phyloP scores from a whole-genome alignment of 192 early-diverging fungal species.

The Funneliformis geosporum region DNA sequence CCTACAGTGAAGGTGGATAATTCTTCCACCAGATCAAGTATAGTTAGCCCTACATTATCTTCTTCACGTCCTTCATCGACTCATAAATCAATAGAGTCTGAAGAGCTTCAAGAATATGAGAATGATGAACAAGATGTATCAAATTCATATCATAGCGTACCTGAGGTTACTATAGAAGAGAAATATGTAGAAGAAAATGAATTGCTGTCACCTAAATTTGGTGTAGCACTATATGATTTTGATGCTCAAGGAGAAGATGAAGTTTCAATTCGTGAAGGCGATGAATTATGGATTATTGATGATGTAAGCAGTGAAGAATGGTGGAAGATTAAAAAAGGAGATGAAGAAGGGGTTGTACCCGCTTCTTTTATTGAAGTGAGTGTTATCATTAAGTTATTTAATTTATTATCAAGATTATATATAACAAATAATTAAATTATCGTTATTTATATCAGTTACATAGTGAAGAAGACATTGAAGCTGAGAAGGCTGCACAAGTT shows the following conservation, averaged over 20 bases:
- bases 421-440: background rate
- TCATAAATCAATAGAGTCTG: constrained; percentile 36
- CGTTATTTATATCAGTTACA: constrained; percentile 2
- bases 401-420: too few relatives aligned
- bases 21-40: constrained; percentile 36
- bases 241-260: constrained; percentile 82
- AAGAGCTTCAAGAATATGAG: constrained; percentile 24
- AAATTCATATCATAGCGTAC: constrained; percentile 29
- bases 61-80: constrained; percentile 26
- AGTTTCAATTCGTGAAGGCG: constrained; percentile 80
- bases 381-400: background rate
- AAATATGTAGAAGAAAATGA: constrained; percentile 5
- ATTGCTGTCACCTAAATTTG: constrained; percentile 35
- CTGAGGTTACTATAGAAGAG: constrained; percentile 39
- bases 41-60: constrained; percentile 31
- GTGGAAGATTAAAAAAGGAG: constrained; percentile 72
- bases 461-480: constrained; percentile 34
- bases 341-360: constrained; percentile 81
- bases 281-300: constrained; percentile 83
- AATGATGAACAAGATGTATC: constrained; percentile 39
- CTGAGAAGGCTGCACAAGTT: constrained; percentile 34
- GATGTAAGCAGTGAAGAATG: constrained; percentile 81
- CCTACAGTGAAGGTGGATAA: constrained; percentile 23
- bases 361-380: constrained; percentile 73
- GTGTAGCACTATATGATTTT: constrained; percentile 80